These are phyloP conservation scores for Rutstroemia sp. DNA, from an alignment of 2,329 filamentous ascomycete species.

Conservation along the genomic window DNA sequence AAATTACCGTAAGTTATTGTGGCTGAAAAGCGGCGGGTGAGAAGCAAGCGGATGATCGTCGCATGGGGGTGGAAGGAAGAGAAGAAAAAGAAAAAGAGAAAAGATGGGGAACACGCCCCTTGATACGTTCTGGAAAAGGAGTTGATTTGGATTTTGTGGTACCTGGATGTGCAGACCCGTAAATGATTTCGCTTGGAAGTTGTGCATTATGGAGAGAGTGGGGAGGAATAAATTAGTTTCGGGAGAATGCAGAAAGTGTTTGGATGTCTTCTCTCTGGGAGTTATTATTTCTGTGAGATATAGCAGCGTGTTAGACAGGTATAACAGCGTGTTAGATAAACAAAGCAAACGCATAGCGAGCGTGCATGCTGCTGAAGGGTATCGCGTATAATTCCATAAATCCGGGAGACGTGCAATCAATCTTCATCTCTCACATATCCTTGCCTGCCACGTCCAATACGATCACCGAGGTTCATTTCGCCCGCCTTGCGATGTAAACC, in stretches of 20 bases:
- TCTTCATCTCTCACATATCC: slow-evolving; percentile 40
- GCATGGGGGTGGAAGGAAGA: not conserved
- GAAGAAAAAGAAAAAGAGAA: too few relatives aligned
- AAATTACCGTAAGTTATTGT: not conserved
- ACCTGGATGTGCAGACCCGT: not conserved
- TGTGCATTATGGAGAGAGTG: not conserved
- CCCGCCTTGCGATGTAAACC: slow-evolving; percentile 53
- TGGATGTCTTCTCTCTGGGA: not conserved
- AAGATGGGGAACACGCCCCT: not conserved
- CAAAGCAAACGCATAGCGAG: not conserved
- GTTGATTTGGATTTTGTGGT: not conserved
- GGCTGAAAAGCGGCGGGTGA: not conserved
- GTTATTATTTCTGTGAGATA: not conserved
- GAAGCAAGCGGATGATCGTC: slow-evolving; percentile 7
- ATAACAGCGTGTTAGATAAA: not conserved
- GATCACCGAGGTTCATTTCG: slow-evolving; percentile 43
- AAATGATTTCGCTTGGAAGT: not conserved
- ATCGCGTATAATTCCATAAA: not conserved
- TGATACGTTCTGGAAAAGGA: slow-evolving; percentile 3
- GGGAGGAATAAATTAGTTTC: too few relatives aligned
- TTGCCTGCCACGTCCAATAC: slow-evolving; percentile 42
- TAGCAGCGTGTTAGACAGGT: not conserved
- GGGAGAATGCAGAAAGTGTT: not conserved
- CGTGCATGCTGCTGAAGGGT: not conserved
- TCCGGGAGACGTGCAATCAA: not conserved